phyloP scores from a whole-genome alignment of 208 protist species.

The Sergeia podlipaevii region DNA sequence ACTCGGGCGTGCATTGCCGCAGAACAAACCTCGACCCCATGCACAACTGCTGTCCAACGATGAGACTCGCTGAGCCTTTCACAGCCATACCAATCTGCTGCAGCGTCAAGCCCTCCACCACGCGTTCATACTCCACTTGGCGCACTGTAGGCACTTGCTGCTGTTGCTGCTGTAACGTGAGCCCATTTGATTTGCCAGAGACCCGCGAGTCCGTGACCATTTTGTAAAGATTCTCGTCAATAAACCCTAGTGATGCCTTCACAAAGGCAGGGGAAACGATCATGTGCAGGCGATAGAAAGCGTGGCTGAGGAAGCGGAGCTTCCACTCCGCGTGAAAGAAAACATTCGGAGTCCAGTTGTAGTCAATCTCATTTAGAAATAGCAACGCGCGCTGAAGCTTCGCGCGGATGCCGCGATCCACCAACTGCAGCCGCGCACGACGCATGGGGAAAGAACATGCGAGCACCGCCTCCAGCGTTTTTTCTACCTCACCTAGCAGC shows the following conservation, averaged over 20 bases:
- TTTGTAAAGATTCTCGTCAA: slow-evolving; percentile 69
- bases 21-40: slow-evolving; percentile 81
- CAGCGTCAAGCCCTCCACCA: slow-evolving; percentile 48
- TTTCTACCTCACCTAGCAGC: slow-evolving; percentile 54
- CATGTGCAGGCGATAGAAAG: slow-evolving; percentile 58
- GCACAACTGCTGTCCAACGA: slow-evolving; percentile 79
- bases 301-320: slow-evolving; percentile 46
- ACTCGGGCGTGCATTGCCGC: slow-evolving; percentile 46
- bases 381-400: slow-evolving; percentile 55
- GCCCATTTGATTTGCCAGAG: slow-evolving; percentile 9
- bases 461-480: slow-evolving; percentile 34
- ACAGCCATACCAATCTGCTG: slow-evolving; percentile 67
- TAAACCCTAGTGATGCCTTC: slow-evolving; percentile 65
- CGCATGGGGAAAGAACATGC: slow-evolving; percentile 42
- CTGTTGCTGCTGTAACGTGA: slow-evolving; percentile 14
- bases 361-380: slow-evolving; percentile 80
- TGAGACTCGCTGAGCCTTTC: slow-evolving; percentile 47
- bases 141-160: slow-evolving; percentile 33
- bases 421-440: slow-evolving; percentile 34
- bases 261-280: slow-evolving; percentile 54
- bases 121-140: slow-evolving; percentile 57
- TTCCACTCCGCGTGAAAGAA: slow-evolving; percentile 75
- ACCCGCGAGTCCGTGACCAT: slow-evolving; percentile 35
- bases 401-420: slow-evolving; percentile 44
- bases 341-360: slow-evolving; percentile 67